Evolutionary conservation across 805 yeast genomes (phyloP), one percentile per base, ranked within the genome.

Genomic region (Nakazawaea ambrosiae): DNA sequence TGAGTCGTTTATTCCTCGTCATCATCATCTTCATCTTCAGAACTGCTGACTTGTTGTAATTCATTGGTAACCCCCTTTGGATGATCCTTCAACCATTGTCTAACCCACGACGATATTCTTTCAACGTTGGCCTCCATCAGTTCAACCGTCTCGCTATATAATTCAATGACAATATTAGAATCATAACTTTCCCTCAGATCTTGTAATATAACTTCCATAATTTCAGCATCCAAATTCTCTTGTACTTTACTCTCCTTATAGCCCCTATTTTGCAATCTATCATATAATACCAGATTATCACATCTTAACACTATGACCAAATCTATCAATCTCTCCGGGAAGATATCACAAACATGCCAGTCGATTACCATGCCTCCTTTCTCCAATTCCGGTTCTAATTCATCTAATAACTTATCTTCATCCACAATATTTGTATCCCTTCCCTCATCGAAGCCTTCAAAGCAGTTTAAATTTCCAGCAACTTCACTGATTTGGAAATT

Each of bases 311-410:
- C 98, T 27, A 88, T 82, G 5, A 92, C 97, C 44, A 92, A 67
- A 58, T 92, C 99, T 36, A 92, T 84, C 55, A 87, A 72, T 48
- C 94, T 66, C 54, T 88, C 97, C 1, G 97, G 97, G 54, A 92
- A 90, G 16, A 86, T 75, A 52, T 92, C 98, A 60, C 95, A 87
- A 31, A 90, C 92, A 56, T 92, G 99, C 98, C 98, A 92, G 58
- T 92, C 99, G 10, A 92, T 69, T 7, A 92, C 65, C n/a, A 71
- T 68, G 1, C 94, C 95, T n/a, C 99, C 99, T 45, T 75, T 65
- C 37, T 81, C 81, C 34, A 89, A 65, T 27, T 81, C 72, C 5
- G 81, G 79, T 56, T 89, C 96, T 34, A 92, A 59, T 18, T 75
- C 74, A 55, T 92, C 97, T 41, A 88, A 60, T 11, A 90, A 65